Evolutionary conservation across 2,329 filamentous ascomycete genomes (phyloP).

Genomic region (Samsoniella hepiali): DNA sequence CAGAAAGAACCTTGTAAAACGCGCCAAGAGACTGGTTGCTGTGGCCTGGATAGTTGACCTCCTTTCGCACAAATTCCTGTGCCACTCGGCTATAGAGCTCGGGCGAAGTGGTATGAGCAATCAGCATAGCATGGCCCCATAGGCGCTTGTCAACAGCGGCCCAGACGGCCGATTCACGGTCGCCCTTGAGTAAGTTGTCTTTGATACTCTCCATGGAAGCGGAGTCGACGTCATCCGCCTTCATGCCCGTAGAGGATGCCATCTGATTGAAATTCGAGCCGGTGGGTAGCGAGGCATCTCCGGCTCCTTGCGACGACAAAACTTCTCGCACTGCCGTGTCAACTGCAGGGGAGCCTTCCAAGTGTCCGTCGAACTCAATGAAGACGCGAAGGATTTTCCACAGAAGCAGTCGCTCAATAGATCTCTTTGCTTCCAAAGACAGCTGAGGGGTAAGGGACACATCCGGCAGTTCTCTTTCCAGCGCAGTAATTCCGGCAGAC

Average conservation of each 20-base stretch:
- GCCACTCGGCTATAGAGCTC: conserved; percentile 90
- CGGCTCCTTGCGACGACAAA: conserved; percentile 55
- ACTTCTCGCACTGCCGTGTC: conserved; percentile 73
- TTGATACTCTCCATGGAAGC: conserved; percentile 69
- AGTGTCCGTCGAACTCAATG: conserved; percentile 77
- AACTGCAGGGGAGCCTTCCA: conserved; percentile 70
- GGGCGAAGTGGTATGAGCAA: conserved; percentile 73
- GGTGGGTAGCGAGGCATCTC: conserved; percentile 27
- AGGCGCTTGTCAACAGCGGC: conserved; percentile 86
- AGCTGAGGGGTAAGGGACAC: conserved; percentile 47
- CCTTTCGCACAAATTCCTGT: conserved; percentile 92
- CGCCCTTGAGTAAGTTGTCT: conserved; percentile 69
- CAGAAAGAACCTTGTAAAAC: conserved; percentile 88
- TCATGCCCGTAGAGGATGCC: conserved; percentile 36
- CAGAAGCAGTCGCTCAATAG: conserved; percentile 75
- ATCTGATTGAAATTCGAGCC: conserved; percentile 26
- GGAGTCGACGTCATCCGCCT: conserved; percentile 66
- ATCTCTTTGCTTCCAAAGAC: conserved; percentile 63
- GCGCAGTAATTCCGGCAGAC: conserved; percentile 65
- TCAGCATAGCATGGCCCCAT: conserved; percentile 94
- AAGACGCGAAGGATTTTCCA: conserved; percentile 84
- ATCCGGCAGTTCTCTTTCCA: conserved; percentile 60
- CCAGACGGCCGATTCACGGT: conserved; percentile 91
- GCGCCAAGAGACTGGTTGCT: conserved; percentile 86
- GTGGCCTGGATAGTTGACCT: conserved; percentile 77